Percentiles rank a stretch among this genome's conserved stretches.
Evolutionary conservation across 2,329 filamentous ascomycete genomes (phyloP).

Genomic region (Clonostachys sp.): DNA sequence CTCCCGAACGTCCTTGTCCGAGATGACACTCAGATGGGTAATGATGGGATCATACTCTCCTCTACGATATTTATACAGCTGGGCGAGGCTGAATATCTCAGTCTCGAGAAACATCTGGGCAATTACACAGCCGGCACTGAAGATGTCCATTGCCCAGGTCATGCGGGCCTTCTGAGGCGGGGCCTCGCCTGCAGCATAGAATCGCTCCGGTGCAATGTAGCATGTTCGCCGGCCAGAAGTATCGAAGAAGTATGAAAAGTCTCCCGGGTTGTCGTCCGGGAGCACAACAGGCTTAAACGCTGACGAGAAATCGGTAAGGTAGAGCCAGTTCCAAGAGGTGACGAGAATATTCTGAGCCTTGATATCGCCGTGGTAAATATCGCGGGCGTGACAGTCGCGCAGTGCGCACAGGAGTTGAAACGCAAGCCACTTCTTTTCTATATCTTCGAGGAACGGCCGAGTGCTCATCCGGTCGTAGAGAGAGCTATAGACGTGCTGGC

Average conservation of each 20-base stretch:
- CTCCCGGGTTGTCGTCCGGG: conserved; percentile 92
- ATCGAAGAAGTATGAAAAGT: conserved; percentile 98
- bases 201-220: conserved; percentile 91
- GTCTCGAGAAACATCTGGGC: conserved; percentile 93
- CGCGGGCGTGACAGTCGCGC: conserved; percentile 82
- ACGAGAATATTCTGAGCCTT: conserved; percentile 97
- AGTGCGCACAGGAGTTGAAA: conserved; percentile 92
- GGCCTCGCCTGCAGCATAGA: conserved; percentile 66
- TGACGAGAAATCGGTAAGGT: conserved; percentile 94
- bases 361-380: conserved; percentile 95
- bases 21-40: conserved; percentile 77
- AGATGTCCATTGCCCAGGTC: conserved; percentile 97
- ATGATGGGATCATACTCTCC: conserved; percentile 88
- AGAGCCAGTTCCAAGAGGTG: conserved; percentile 99
- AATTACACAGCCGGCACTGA: conserved; percentile 94
- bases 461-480: conserved; percentile 97
- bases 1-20: conserved; percentile 80
- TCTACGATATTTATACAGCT: conserved; percentile 89
- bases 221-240: conserved; percentile 87
- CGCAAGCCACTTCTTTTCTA: conserved; percentile 98
- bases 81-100: conserved; percentile 95
- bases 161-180: conserved; percentile 55
- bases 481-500: conserved; percentile 94
- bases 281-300: conserved; percentile 92
- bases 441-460: conserved; percentile 90